Percentiles rank a stretch among this genome's conserved stretches.
These are phyloP conservation scores for Acanthamoeba royreba DNA, from an alignment of 208 protist genomes.

Conservation along the genomic window DNA sequence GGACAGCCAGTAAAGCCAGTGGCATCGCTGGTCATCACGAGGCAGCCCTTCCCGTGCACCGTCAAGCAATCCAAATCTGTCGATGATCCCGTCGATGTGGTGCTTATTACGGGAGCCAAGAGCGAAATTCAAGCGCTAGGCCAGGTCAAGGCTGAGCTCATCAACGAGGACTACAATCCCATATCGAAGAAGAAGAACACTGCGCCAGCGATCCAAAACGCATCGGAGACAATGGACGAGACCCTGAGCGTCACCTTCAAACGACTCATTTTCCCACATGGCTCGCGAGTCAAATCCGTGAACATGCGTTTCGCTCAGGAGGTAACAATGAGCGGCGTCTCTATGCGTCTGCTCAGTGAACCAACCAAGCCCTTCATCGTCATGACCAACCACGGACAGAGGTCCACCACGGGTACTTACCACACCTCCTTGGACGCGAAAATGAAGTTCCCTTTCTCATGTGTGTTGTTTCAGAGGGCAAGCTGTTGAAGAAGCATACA, in stretches of 20 bases:
- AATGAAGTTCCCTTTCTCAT: background rate
- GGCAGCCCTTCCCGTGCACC: background rate
- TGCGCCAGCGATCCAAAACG: background rate
- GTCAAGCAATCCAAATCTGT: background rate
- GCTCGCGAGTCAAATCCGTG: background rate
- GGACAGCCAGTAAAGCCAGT: background rate
- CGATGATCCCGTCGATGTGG: background rate
- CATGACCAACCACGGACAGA: slow-evolving; percentile 7
- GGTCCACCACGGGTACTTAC: background rate
- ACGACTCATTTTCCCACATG: background rate
- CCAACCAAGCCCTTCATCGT: slow-evolving; percentile 2
- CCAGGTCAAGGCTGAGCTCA: background rate
- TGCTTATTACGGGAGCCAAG: background rate
- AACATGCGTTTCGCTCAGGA: background rate
- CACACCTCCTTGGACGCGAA: background rate
- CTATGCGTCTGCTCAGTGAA: background rate
- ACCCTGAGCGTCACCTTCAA: background rate
- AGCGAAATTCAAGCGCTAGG: background rate
- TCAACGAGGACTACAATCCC: background rate
- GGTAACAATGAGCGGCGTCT: background rate
- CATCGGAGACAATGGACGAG: background rate
- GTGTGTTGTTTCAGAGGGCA: background rate
- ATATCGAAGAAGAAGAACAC: background rate
- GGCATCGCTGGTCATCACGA: background rate
- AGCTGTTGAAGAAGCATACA: background rate